These are phyloP conservation scores for Gastrolobium villosum DNA, from an alignment of 306 rosid genomes.

Conservation along the genomic window DNA sequence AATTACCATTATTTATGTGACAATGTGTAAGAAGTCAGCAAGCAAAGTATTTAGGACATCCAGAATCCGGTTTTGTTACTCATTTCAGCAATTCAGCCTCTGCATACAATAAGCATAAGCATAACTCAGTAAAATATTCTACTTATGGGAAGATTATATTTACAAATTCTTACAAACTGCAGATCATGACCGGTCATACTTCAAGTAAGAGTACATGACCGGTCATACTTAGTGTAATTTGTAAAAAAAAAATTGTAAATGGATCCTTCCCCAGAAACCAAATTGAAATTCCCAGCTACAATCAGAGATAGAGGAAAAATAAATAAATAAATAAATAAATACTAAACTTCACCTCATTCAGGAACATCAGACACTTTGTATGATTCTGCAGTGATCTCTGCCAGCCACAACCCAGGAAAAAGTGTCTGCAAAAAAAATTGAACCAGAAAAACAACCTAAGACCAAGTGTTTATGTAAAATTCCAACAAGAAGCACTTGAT, in stretches of 20 bases:
- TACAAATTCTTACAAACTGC: too few relatives aligned
- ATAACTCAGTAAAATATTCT: constrained; percentile 18
- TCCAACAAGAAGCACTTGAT: constrained; percentile 7
- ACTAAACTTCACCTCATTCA: constrained; percentile 58
- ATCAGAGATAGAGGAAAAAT: not conserved
- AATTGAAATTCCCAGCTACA: constrained; percentile 31
- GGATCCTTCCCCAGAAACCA: too few relatives aligned
- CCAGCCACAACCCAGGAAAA: constrained; percentile 60
- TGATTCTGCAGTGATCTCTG: constrained; percentile 60
- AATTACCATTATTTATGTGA: constrained; percentile 62
- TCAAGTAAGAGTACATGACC: too few relatives aligned
- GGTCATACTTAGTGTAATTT: too few relatives aligned
- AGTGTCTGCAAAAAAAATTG: constrained; percentile 55
- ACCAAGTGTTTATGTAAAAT: not conserved
- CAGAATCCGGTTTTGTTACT: constrained; percentile 20
- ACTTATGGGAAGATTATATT: too few relatives aligned
- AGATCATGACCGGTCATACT: too few relatives aligned
- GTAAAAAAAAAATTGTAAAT: too few relatives aligned
- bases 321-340: not conserved
- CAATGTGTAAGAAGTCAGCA: constrained; percentile 52
- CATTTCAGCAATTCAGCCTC: constrained; percentile 45
- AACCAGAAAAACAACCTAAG: constrained; percentile 25
- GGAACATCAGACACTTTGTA: constrained; percentile 66
- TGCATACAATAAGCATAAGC: constrained; percentile 29
- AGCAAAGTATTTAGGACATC: constrained; percentile 42